These are phyloP conservation scores for Acacia concinna DNA, from an alignment of 331 rosid species.

Conservation along the genomic window DNA sequence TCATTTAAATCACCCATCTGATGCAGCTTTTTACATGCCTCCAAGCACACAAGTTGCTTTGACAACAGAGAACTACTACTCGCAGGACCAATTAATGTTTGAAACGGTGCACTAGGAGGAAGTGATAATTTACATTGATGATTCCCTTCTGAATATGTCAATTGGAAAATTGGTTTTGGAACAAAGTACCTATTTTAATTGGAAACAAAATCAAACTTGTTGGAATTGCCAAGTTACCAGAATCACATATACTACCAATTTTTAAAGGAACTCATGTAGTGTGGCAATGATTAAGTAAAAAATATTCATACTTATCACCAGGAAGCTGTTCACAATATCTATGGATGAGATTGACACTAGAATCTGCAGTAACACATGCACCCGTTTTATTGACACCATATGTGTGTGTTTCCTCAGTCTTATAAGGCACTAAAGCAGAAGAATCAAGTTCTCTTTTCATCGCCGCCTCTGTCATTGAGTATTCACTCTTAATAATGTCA, in stretches of 20 bases:
- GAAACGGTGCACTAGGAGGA: conserved; percentile 67
- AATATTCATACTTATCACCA: conserved; percentile 47
- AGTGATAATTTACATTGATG: conserved; percentile 53
- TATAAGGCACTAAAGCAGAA: conserved; percentile 29
- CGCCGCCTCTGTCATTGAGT: conserved; percentile 52
- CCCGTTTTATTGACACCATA: conserved; percentile 56
- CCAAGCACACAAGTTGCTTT: conserved; percentile 75
- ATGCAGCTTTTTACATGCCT: conserved; percentile 71
- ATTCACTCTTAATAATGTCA: conserved; percentile 58
- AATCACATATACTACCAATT: not conserved
- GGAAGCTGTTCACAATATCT: conserved; percentile 62
- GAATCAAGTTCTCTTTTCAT: conserved; percentile 48
- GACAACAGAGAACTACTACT: conserved; percentile 49
- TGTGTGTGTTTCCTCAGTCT: conserved; percentile 26
- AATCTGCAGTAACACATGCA: conserved; percentile 59
- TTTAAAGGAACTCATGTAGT: not conserved
- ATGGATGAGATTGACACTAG: conserved; percentile 60
- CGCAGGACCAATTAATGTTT: conserved; percentile 54
- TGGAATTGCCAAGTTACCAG: not conserved
- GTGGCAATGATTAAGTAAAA: not conserved
- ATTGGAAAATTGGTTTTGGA: conserved; percentile 55
- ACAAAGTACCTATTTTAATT: conserved; percentile 47
- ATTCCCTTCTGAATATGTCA: conserved; percentile 38
- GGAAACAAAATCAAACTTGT: conserved; percentile 9
- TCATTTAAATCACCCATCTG: conserved; percentile 62